These are phyloP conservation scores for Starmerella apis DNA, from an alignment of 805 yeast genomes.

Conservation along the genomic window DNA sequence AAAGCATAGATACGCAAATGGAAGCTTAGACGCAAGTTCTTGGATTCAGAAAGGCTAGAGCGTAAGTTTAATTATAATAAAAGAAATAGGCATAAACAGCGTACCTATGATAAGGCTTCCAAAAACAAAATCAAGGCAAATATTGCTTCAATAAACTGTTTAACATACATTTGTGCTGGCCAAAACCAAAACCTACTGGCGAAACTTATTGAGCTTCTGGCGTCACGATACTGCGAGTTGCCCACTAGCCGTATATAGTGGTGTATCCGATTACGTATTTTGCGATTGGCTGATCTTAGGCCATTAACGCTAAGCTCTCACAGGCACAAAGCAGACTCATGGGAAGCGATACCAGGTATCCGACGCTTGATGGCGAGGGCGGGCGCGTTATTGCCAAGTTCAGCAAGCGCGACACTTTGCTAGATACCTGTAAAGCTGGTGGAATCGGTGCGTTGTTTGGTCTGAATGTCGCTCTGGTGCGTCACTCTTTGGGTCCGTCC, in stretches of 20 bases:
- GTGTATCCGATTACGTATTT: conserved; percentile 11
- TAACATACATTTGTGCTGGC: no score
- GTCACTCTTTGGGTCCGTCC: conserved; percentile 28
- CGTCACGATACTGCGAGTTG: neutral
- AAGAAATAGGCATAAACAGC: no score
- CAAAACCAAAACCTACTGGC: no score
- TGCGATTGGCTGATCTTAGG: conserved; percentile 12
- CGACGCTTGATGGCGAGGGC: conserved; percentile 23
- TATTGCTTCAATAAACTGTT: no score
- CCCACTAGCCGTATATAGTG: neutral
- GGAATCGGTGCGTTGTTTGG: conserved; percentile 39
- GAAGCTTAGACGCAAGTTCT: no score
- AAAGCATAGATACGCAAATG: no score
- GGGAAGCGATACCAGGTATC: conserved; percentile 22
- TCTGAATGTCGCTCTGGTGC: conserved; percentile 40
- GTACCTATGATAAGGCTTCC: no score
- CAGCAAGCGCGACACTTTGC: conserved; percentile 47
- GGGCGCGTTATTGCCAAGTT: conserved; percentile 37
- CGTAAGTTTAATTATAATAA: no score
- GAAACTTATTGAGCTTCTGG: neutral
- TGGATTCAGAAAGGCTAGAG: no score
- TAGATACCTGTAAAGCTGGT: conserved; percentile 41
- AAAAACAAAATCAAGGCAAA: no score
- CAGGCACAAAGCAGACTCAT: conserved; percentile 3
- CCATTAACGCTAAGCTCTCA: neutral